Percentiles rank a stretch among this genome's conserved stretches.
phyloP scores from a whole-genome alignment of 352 stramenopile species.

The Thalassiosira ordinaria region DNA sequence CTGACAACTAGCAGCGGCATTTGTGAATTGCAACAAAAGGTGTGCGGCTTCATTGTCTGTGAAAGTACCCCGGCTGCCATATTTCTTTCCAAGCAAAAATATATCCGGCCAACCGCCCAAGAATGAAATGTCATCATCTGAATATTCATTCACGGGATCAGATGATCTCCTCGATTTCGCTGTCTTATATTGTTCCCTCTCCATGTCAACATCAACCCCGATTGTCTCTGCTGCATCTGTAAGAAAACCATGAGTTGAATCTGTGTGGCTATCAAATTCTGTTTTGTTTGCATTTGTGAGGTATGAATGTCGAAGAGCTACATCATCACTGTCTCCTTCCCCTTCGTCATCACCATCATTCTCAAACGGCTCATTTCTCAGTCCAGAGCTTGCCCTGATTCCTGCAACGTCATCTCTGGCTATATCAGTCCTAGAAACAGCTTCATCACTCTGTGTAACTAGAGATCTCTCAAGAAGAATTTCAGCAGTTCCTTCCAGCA shows the following conservation, averaged over 20 bases:
- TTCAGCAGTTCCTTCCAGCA: background rate
- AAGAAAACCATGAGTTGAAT: constrained; percentile 6
- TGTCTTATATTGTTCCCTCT: constrained; percentile 6
- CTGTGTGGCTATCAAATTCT: background rate
- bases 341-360: background rate
- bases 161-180: background rate
- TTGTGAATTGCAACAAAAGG: constrained; percentile 8
- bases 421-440: background rate
- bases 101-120: constrained; percentile 5
- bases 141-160: background rate
- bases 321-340: too few species aligned
- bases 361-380: too few species aligned
- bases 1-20: background rate
- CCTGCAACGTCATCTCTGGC: constrained; percentile 8
- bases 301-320: background rate
- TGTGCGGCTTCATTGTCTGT: background rate
- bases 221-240: background rate
- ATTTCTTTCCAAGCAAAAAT: background rate
- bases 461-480: background rate
- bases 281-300: background rate
- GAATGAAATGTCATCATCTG: background rate
- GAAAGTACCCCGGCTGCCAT: background rate
- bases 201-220: background rate
- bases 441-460: background rate
- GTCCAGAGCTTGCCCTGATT: background rate